Evolutionary conservation across 2,329 filamentous ascomycete genomes (phyloP), one percentile per base, ranked within the genome.

Genomic region (Fusarium chlamydosporum): DNA sequence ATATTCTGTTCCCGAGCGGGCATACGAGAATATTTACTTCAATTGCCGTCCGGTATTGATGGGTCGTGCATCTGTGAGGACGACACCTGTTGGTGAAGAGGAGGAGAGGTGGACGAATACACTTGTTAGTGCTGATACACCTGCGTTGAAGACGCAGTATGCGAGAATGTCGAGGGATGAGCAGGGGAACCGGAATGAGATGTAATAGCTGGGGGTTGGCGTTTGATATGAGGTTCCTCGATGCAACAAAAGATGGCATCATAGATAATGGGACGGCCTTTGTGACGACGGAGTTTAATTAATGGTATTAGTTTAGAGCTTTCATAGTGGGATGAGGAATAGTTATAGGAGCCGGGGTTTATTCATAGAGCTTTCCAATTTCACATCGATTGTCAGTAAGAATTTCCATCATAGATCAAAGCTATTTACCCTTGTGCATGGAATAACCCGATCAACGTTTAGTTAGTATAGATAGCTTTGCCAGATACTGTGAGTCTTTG

Each of bases 11-110:
- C 80, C 80, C 1, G 74, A 76, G 4, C 78, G 80, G 5, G 76
- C 77, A 10, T 86, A 84, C 75, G 86, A 89, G 80, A 82, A 78
- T 3, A 78, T 88, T 23, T 87, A 87, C 68, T 65, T 80, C 9
- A 82, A 85, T 61, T 81, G 80, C 67, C 75, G 70, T 54, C 81
- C 81, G 1, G 61, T 76, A 6, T 53, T 82, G 37, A 57, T 83
- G 50, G 82, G 79, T 3, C 68, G 67, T 4, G 70, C 72, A 1
- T 61, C 70, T 10, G 73, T 78, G 20, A 71, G 61, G 56, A 72
- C 72, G 8, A 61, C 71, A 8, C 59, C 61, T 20, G 42, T 34
- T 8, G 41, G 34, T 0, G 64, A 71, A 16, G 72, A 67, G 7
- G 70, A 69, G 18, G 70, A 74, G 47, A 68, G 51, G 16, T 82